These are phyloP conservation scores for Lipomyces yamanashiensis DNA, from an alignment of 805 yeast genomes.

Conservation along the genomic window DNA sequence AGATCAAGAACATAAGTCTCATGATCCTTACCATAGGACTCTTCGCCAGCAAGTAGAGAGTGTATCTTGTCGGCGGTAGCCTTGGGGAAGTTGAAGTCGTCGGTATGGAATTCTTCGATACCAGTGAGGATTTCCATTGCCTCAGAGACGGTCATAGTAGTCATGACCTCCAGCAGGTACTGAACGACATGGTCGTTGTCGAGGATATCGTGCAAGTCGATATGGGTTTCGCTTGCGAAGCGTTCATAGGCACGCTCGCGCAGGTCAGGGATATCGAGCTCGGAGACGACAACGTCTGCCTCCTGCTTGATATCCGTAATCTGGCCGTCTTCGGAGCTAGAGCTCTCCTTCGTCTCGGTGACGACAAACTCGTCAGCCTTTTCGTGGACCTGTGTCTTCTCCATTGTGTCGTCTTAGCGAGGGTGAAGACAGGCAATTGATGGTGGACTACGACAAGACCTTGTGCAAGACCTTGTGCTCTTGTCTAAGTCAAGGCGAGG, in stretches of 20 bases:
- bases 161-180: slow-evolving; percentile 51
- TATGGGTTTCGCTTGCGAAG: slow-evolving; percentile 10
- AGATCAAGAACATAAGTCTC: slow-evolving; percentile 25
- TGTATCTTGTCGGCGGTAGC: slow-evolving; percentile 46
- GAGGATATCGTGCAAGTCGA: slow-evolving; percentile 24
- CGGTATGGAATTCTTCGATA: slow-evolving; percentile 47
- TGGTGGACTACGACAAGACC: no score
- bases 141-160: slow-evolving; percentile 44
- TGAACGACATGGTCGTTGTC: slow-evolving; percentile 32
- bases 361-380: slow-evolving; percentile 19
- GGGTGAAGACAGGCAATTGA: not conserved
- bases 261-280: slow-evolving; percentile 24
- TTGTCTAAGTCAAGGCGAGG: no score
- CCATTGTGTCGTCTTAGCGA: not conserved
- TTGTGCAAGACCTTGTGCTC: no score
- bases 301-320: slow-evolving; percentile 13
- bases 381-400: slow-evolving; percentile 7
- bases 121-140: slow-evolving; percentile 47
- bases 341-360: not conserved
- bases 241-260: slow-evolving; percentile 29
- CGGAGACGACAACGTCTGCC: slow-evolving; percentile 21
- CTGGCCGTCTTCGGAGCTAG: not conserved
- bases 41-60: slow-evolving; percentile 16
- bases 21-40: slow-evolving; percentile 20
- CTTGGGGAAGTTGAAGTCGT: slow-evolving; percentile 53